Evolutionary conservation across 306 rosid species (phyloP), one percentile per base, ranked within the genome.

Genomic region (Pyrus communis): DNA sequence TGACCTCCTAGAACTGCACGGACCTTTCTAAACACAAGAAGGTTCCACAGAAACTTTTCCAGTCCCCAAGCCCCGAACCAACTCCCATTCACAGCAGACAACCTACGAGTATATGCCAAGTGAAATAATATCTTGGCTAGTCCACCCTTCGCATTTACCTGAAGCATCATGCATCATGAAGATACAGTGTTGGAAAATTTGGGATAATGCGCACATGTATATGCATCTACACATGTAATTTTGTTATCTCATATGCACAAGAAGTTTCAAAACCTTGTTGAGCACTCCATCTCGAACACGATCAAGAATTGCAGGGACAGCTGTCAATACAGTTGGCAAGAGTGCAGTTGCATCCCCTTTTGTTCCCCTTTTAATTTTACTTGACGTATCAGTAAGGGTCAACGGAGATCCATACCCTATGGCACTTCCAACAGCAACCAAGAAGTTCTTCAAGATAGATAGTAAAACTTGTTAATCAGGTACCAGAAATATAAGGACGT

Each of bases 11-110:
- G 81, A 85, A 92, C 81, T 59, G 97, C 97, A 57, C 77, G 95
- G 78, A 96, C 92, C 85, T 92, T 96, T 81, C 81, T 92, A 79
- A 96, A 96, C 75, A 89, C 97, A 76, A 96, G 86, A 76, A 88
- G 77, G 74, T 86, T 54, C 98, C 99, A 96, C 23, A 92, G 82
- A 86, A 70, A 64, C 86, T 75, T 86, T 86, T 92, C 99, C 86
- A 85, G 85, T 51, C 99, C 98, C 92, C 96, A 91, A 67, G 98
- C 97, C 31, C 99, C 98, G 85, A 96, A 85, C 99, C 97, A 95
- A 87, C 96, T 86, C 67, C 99, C 99, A 83, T 92, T 87, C 59
- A 91, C 79, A 61, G 97, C 92, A 57, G 81, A 86, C 86, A 92
- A 82, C 84, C 99, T 92, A 78, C 98, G 93, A 64, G 86, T 42